Evolutionary conservation across 768 basidiomycete genomes (phyloP).

Genomic region (Pluteus cervinus): DNA sequence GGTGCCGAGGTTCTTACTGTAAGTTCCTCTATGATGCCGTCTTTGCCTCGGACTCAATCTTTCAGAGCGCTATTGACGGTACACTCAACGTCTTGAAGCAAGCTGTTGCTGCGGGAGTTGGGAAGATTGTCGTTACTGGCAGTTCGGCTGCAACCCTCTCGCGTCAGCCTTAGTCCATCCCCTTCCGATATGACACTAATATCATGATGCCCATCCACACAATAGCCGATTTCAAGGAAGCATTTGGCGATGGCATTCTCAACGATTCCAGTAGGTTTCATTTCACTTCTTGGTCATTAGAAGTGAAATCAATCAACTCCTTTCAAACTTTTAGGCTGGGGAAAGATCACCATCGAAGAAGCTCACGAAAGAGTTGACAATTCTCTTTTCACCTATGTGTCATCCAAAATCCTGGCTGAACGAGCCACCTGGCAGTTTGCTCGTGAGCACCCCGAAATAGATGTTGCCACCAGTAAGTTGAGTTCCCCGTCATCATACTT

Average conservation of each 20-base stretch:
- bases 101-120: constrained; percentile 28
- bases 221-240: too few relatives aligned
- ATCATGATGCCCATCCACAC: too few relatives aligned
- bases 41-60: not conserved
- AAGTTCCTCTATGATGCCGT: not conserved
- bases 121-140: constrained; percentile 28
- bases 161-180: too few relatives aligned
- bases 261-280: constrained; percentile 14
- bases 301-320: not conserved
- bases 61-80: constrained; percentile 34
- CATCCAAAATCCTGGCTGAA: constrained; percentile 36
- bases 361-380: constrained; percentile 18
- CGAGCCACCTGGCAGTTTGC: constrained; percentile 36
- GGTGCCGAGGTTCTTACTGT: constrained; percentile 20
- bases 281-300: too few relatives aligned
- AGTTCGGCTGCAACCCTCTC: constrained; percentile 25
- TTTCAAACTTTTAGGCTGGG: constrained; percentile 25
- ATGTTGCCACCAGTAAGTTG: constrained; percentile 33
- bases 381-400: constrained; percentile 30
- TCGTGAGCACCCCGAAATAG: constrained; percentile 27
- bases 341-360: constrained; percentile 23
- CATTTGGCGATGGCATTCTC: constrained; percentile 17
- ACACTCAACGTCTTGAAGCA: constrained; percentile 34
- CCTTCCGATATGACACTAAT: too few relatives aligned
- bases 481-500: not conserved